Evolutionary conservation across 805 yeast genomes (phyloP).

Genomic region (Kodamaea neixiangensis): DNA sequence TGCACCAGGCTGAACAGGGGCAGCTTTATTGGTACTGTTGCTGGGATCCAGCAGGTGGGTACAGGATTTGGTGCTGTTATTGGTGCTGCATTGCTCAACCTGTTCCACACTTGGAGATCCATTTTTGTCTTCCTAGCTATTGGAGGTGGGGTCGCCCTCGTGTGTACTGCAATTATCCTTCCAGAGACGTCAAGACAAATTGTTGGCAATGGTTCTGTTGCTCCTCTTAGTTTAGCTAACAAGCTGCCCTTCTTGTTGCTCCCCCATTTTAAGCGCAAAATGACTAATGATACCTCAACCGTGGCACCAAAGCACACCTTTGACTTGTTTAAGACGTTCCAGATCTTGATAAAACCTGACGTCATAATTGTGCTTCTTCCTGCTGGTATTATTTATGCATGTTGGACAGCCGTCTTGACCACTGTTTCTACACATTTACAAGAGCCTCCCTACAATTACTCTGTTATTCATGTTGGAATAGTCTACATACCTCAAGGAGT

Average conservation of each 20-base stretch:
- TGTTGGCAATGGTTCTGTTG: conserved; percentile 75
- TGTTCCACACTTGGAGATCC: conserved; percentile 61
- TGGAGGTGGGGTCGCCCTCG: conserved; percentile 52
- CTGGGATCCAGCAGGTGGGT: conserved; percentile 70
- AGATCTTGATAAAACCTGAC: conserved; percentile 44
- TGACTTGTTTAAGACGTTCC: conserved; percentile 32
- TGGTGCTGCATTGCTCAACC: conserved; percentile 44
- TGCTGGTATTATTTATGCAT: conserved; percentile 61
- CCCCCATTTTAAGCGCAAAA: conserved; percentile 10
- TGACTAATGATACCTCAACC: conserved; percentile 15
- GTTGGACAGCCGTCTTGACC: conserved; percentile 71
- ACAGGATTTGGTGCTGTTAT: conserved; percentile 80
- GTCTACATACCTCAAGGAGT: conserved; percentile 76
- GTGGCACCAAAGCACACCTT: conserved; percentile 8
- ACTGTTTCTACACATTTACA: conserved; percentile 58
- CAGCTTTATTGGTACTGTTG: conserved; percentile 61
- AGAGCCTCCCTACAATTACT: conserved; percentile 49
- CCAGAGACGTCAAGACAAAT: conserved; percentile 77
- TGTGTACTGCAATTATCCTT: conserved; percentile 29
- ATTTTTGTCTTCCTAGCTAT: conserved; percentile 76
- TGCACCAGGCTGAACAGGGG: conserved; percentile 71
- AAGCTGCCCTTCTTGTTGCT: conserved; percentile 45
- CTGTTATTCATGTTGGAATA: conserved; percentile 62
- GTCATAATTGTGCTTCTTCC: conserved; percentile 55
- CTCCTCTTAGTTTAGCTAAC: conserved; percentile 46